A percentile compares a stretch with the other conserved stretches of the same genome.
These are phyloP conservation scores for Bonia amplexicaulis DNA, from an alignment of 176 grass and related monocot species.

Conservation along the genomic window DNA sequence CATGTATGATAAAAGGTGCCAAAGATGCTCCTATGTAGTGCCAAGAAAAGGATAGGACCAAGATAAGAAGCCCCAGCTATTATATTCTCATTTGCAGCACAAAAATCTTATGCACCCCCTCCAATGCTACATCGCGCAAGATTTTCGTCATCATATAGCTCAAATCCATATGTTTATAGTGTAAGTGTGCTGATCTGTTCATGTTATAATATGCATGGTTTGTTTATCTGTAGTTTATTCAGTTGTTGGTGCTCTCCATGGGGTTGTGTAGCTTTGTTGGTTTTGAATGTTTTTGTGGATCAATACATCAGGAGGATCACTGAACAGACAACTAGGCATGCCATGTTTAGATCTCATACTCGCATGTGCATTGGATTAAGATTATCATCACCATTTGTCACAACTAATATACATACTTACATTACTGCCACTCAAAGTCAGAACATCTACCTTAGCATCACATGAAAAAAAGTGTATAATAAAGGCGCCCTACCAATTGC, in stretches of 20 bases:
- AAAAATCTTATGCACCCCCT: slow-evolving; percentile 30
- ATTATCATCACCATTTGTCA: slow-evolving; percentile 46
- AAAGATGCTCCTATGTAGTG: slow-evolving; percentile 57
- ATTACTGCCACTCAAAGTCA: slow-evolving; percentile 20
- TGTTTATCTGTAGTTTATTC: background rate
- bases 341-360: slow-evolving; percentile 35
- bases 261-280: slow-evolving; percentile 26
- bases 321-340: slow-evolving; percentile 50
- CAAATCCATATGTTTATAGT: background rate
- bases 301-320: slow-evolving; percentile 41
- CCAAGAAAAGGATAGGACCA: slow-evolving; percentile 65
- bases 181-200: background rate
- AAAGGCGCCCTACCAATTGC: background rate
- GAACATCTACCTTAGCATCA: slow-evolving; percentile 18
- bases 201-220: background rate
- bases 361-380: slow-evolving; percentile 50
- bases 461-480: background rate
- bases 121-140: background rate
- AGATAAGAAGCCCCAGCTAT: slow-evolving; percentile 58
- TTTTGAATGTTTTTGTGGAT: slow-evolving; percentile 49
- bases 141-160: background rate
- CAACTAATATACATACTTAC: slow-evolving; percentile 22
- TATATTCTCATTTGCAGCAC: slow-evolving; percentile 38
- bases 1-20: slow-evolving; percentile 43
- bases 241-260: slow-evolving; percentile 14